Evolutionary conservation across 495 filamentous ascomycete genomes (phyloP).

Genomic region (Aspergillus hancockii): DNA sequence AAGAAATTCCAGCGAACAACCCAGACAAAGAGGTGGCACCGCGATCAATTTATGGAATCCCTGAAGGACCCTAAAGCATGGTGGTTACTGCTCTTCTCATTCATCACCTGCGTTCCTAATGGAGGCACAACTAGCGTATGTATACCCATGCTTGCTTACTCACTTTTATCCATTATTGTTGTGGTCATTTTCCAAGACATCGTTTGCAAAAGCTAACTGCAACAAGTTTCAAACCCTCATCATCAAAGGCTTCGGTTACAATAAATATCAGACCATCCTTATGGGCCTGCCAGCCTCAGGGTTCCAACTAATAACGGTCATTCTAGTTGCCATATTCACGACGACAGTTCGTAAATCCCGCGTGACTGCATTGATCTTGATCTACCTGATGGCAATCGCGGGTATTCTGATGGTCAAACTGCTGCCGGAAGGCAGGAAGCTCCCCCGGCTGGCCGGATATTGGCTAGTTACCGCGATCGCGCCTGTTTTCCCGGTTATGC

Average conservation of each 20-base stretch:
- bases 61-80: slow-evolving; percentile 41
- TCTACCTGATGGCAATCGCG: slow-evolving; percentile 16
- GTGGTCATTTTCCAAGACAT: background rate
- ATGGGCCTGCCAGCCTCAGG: slow-evolving; percentile 19
- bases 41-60: slow-evolving; percentile 47
- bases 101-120: slow-evolving; percentile 22
- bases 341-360: slow-evolving; percentile 20
- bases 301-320: slow-evolving; percentile 17
- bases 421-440: slow-evolving; percentile 11
- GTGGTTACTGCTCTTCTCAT: slow-evolving; percentile 23
- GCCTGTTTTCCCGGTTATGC: slow-evolving; percentile 20
- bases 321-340: slow-evolving; percentile 14
- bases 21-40: slow-evolving; percentile 52
- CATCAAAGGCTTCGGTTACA: slow-evolving; percentile 34
- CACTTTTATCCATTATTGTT: background rate
- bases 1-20: slow-evolving; percentile 53
- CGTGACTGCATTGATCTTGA: slow-evolving; percentile 8
- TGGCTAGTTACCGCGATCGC: slow-evolving; percentile 19
- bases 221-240: slow-evolving; percentile 32
- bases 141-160: background rate
- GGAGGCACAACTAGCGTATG: slow-evolving; percentile 28
- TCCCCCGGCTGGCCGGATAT: slow-evolving; percentile 19
- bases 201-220: background rate
- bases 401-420: slow-evolving; percentile 23
- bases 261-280: slow-evolving; percentile 25